Percentiles rank a stretch among this genome's conserved stretches.
phyloP scores from a whole-genome alignment of 371 early-diverging fungal genomes.

The Mortierella sp. region DNA sequence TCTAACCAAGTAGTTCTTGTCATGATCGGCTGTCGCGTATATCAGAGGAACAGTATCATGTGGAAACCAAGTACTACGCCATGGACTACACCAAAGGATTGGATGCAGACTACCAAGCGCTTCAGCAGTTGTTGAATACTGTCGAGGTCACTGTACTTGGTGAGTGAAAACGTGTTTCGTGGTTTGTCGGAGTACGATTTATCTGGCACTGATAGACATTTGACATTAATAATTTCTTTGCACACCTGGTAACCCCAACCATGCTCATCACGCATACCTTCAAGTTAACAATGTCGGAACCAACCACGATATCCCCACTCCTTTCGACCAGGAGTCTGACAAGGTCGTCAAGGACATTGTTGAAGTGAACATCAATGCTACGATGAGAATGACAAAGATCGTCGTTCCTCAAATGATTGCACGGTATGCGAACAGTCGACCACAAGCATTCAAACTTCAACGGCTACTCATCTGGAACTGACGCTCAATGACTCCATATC shows the following conservation, averaged over 20 bases:
- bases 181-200: slow-evolving; percentile 25
- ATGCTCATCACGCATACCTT: not conserved
- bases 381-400: slow-evolving; percentile 85
- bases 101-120: slow-evolving; percentile 72
- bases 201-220: slow-evolving; percentile 13
- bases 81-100: slow-evolving; percentile 86
- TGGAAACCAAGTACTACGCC: slow-evolving; percentile 78
- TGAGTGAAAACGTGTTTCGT: slow-evolving; percentile 44
- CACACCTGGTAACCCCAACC: slow-evolving; percentile 1
- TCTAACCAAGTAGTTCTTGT: too few relatives aligned
- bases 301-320: slow-evolving; percentile 76
- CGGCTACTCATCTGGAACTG: too few relatives aligned
- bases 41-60: slow-evolving; percentile 61
- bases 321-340: slow-evolving; percentile 75
- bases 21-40: not conserved
- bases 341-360: slow-evolving; percentile 78
- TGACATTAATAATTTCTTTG: slow-evolving; percentile 18
- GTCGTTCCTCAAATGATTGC: slow-evolving; percentile 82
- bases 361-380: slow-evolving; percentile 89
- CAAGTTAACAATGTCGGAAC: slow-evolving; percentile 94
- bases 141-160: slow-evolving; percentile 78
- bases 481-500: too few relatives aligned
- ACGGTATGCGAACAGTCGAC: slow-evolving; percentile 16
- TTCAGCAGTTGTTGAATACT: slow-evolving; percentile 65
- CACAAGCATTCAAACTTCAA: not conserved